Conservation (phyloP, 2,329 filamentous ascomycete genomes). For the Penicillium sp. region DNA sequence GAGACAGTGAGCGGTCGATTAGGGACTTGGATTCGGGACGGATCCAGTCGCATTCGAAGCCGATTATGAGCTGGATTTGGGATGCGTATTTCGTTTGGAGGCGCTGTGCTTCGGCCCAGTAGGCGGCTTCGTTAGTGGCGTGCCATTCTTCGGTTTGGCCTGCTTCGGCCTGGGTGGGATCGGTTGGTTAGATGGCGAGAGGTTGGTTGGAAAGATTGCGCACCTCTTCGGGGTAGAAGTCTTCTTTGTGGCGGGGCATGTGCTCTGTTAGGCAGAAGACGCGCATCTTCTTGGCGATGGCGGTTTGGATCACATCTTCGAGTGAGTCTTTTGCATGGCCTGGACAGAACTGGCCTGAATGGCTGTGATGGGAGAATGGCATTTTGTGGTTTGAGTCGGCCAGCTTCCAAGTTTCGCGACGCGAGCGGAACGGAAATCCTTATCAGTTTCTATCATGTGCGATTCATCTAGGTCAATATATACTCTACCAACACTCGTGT, state of each 20-base stretch:
- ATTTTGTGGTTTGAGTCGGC: slow-evolving; percentile 47
- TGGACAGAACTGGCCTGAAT: slow-evolving; percentile 95
- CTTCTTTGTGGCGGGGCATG: slow-evolving; percentile 74
- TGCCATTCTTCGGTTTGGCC: slow-evolving; percentile 30
- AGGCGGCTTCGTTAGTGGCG: slow-evolving; percentile 55
- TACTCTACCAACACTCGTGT: no score
- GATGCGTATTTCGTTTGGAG: slow-evolving; percentile 65
- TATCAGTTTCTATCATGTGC: no score
- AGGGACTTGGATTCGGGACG: slow-evolving; percentile 60
- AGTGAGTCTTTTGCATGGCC: slow-evolving; percentile 80
- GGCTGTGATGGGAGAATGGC: slow-evolving; percentile 97
- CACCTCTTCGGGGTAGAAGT: slow-evolving; percentile 91
- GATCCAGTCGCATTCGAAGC: slow-evolving; percentile 93
- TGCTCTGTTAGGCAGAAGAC: slow-evolving; percentile 90
- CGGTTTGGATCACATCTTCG: slow-evolving; percentile 75
- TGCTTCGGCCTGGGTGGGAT: slow-evolving; percentile 28
- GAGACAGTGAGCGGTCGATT: slow-evolving; percentile 55
- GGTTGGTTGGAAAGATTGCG: neutral
- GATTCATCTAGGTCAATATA: no score
- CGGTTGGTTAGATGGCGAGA: neutral
- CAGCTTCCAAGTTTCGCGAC: neutral
- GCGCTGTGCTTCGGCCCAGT: slow-evolving; percentile 68
- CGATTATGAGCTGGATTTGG: slow-evolving; percentile 75
- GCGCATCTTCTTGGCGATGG: slow-evolving; percentile 72
- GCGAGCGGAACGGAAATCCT: no score